A percentile compares a stretch with the other conserved stretches of the same genome.
phyloP scores from a whole-genome alignment of 2,329 filamentous ascomycete species.

The Didymella glomerata region DNA sequence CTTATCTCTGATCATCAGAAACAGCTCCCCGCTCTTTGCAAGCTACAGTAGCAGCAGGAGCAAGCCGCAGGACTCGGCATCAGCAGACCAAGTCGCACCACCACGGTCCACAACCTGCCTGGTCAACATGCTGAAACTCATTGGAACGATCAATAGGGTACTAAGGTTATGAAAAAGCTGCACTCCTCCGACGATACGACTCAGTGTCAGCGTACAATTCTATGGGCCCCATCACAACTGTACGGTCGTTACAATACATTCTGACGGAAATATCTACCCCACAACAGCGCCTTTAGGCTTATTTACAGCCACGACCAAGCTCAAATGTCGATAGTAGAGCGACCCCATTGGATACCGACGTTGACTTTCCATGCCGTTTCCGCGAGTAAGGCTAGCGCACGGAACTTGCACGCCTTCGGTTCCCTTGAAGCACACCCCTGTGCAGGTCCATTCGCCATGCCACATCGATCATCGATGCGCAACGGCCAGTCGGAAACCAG shows the following conservation, averaged over 20 bases:
- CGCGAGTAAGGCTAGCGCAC: slow-evolving; percentile 12
- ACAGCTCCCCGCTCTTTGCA: background rate
- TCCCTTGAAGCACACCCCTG: slow-evolving; percentile 8
- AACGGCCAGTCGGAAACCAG: slow-evolving; percentile 7
- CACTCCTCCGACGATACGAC: background rate
- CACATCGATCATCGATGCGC: slow-evolving; percentile 17
- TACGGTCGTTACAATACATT: background rate
- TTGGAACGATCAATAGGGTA: background rate
- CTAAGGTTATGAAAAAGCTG: background rate
- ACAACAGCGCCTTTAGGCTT: slow-evolving; percentile 1
- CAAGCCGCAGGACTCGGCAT: background rate
- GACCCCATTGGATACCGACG: slow-evolving; percentile 3
- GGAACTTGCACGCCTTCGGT: slow-evolving; percentile 8
- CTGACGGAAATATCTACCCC: background rate
- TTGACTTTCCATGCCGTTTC: background rate
- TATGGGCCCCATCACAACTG: background rate
- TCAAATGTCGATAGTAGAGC: background rate
- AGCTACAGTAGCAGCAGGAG: background rate
- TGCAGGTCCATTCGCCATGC: slow-evolving; percentile 16
- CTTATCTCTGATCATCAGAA: background rate
- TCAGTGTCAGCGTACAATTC: background rate
- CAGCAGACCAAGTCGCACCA: background rate
- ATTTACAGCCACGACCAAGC: background rate
- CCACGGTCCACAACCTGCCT: background rate
- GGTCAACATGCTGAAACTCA: background rate